A percentile compares a stretch with the other conserved stretches of the same genome.
Evolutionary conservation across 2,329 filamentous ascomycete genomes (phyloP).

Genomic region (Sarocladium oryzae): DNA sequence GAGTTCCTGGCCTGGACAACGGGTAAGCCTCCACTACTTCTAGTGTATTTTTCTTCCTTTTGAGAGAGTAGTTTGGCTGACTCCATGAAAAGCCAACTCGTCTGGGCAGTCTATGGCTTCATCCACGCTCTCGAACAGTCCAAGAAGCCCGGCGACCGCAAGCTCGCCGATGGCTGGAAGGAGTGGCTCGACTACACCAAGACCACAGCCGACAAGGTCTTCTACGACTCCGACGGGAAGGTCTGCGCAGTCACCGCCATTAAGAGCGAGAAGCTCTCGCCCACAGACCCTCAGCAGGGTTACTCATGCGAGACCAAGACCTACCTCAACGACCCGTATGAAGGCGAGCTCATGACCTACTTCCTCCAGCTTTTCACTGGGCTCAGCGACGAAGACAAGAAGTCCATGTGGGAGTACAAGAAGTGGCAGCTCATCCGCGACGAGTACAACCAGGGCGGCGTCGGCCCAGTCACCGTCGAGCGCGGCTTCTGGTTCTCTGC

Average conservation of each 20-base stretch:
- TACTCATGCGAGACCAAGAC: conserved; percentile 30
- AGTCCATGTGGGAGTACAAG: conserved; percentile 31
- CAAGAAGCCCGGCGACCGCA: conserved; percentile 14
- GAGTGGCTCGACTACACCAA: conserved; percentile 34
- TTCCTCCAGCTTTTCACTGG: conserved; percentile 32
- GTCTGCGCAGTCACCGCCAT: conserved; percentile 33
- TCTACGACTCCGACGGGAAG: conserved; percentile 29
- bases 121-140: conserved; percentile 29
- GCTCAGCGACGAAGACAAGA: conserved; percentile 25
- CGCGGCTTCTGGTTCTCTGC: conserved; percentile 35
- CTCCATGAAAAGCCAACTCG: conserved; percentile 21
- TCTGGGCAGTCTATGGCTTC: conserved; percentile 36
- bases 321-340: conserved; percentile 34
- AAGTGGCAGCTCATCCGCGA: conserved; percentile 28
- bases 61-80: background rate
- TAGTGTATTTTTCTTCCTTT: background rate
- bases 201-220: conserved; percentile 28
- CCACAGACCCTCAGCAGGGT: conserved; percentile 20
- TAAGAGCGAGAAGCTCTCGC: conserved; percentile 25
- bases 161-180: conserved; percentile 30
- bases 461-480: conserved; percentile 35
- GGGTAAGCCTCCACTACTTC: conserved; percentile 21
- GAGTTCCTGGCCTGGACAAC: conserved; percentile 33
- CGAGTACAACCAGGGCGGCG: conserved; percentile 28
- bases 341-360: conserved; percentile 35